These are phyloP conservation scores for Sungouiozyma ichnusensis DNA, from an alignment of 805 yeast genomes.

Conservation along the genomic window DNA sequence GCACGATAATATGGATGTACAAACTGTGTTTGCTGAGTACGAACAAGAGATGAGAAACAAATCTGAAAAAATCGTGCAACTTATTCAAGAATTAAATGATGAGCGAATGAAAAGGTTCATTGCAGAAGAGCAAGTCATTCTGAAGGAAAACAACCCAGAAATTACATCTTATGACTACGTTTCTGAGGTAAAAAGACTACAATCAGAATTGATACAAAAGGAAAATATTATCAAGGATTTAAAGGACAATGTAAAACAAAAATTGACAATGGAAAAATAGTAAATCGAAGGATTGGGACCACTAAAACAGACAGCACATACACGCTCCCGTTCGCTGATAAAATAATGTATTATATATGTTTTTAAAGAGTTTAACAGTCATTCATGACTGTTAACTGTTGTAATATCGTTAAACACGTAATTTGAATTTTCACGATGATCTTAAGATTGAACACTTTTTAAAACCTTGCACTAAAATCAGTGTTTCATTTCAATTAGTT, in stretches of 20 bases:
- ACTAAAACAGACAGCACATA: neutral
- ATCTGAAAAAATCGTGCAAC: conserved; percentile 36
- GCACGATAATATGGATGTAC: neutral
- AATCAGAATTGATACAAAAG: conserved; percentile 36
- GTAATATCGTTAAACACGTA: neutral
- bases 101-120: conserved; percentile 58
- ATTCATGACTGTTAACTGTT: neutral
- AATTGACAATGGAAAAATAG: neutral
- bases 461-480: too few species aligned
- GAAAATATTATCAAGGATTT: conserved; percentile 39
- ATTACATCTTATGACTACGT: conserved; percentile 48
- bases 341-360: neutral
- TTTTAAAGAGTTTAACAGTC: neutral
- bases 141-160: conserved; percentile 41
- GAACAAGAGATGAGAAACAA: conserved; percentile 31
- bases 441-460: neutral
- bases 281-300: neutral
- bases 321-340: too few species aligned
- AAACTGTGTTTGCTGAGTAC: conserved; percentile 13
- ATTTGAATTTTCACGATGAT: neutral
- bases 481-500: too few species aligned
- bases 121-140: conserved; percentile 59
- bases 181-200: conserved; percentile 45
- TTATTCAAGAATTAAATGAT: conserved; percentile 48
- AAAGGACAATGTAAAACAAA: conserved; percentile 2